Evolutionary conservation across 192 early-diverging fungal genomes (phyloP).

Genomic region (Backusella parvicylindrica): DNA sequence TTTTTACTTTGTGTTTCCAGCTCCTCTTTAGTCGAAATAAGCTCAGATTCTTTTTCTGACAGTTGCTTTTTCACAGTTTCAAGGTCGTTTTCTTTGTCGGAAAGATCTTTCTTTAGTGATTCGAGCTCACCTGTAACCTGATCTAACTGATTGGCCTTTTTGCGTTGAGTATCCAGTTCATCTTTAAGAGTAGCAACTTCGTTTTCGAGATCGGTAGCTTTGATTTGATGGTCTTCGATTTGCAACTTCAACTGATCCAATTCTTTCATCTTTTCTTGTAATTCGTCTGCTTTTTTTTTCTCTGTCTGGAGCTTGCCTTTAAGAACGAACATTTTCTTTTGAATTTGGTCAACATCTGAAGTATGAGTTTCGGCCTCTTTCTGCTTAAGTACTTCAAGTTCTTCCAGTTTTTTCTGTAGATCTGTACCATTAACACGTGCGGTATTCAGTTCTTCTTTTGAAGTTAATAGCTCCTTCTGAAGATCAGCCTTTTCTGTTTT

Average conservation of each 20-base stretch:
- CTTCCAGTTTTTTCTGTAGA: not conserved
- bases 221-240: not conserved
- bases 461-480: not conserved
- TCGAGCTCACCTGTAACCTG: not conserved
- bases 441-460: not conserved
- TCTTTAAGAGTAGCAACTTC: not conserved
- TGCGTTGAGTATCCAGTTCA: not conserved
- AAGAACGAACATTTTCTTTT: not conserved
- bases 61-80: not conserved
- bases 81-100: not conserved
- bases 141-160: not conserved
- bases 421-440: not conserved
- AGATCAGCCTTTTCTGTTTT: not conserved
- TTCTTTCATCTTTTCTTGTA: not conserved
- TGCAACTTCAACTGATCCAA: not conserved
- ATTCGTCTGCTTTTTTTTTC: not conserved
- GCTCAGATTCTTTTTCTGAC: not conserved
- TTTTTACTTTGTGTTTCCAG: not conserved
- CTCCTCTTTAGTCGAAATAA: not conserved
- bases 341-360: not conserved
- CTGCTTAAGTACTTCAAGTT: not conserved
- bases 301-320: not conserved
- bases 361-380: not conserved
- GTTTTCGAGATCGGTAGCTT: not conserved
- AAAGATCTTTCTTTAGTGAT: not conserved